Conservation (phyloP, 176 grass and related monocot genomes). For the barley (Hordeum vulgare) region DNA sequence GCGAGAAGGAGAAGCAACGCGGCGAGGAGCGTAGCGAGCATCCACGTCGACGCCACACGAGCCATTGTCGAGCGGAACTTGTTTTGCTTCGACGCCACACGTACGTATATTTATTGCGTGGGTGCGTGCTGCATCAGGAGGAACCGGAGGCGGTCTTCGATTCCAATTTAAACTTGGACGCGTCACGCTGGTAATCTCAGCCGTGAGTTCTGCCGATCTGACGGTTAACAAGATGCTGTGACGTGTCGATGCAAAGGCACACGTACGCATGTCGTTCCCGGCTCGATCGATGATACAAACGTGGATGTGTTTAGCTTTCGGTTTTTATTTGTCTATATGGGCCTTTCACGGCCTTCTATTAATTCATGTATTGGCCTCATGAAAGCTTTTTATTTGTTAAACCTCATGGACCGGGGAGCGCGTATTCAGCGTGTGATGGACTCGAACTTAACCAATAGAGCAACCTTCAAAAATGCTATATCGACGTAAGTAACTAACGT, state of each 20-base stretch:
- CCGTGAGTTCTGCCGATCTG: neutral
- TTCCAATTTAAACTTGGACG: neutral
- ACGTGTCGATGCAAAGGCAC: neutral
- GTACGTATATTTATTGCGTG: neutral
- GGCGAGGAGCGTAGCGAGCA: neutral
- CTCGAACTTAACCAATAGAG: too few relatives aligned
- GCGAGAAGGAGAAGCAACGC: neutral
- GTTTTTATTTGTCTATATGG: too few relatives aligned
- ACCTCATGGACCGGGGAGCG: too few relatives aligned
- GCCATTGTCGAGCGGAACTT: neutral
- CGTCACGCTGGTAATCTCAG: neutral
- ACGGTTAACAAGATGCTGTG: neutral
- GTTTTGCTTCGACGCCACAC: neutral
- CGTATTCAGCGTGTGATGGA: too few relatives aligned
- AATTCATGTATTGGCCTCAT: too few relatives aligned
- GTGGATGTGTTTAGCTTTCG: too few relatives aligned
- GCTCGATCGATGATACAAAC: neutral
- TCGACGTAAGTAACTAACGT: too few relatives aligned
- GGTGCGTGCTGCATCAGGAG: neutral
- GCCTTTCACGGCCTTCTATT: too few relatives aligned
- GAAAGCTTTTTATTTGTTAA: too few relatives aligned
- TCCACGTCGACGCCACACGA: neutral
- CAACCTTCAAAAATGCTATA: too few relatives aligned
- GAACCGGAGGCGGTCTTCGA: neutral
- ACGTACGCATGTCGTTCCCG: neutral